Percentiles rank a stretch among this genome's conserved stretches.
Conservation (phyloP, 257 asterid species). For the Petrea volubilis region DNA sequence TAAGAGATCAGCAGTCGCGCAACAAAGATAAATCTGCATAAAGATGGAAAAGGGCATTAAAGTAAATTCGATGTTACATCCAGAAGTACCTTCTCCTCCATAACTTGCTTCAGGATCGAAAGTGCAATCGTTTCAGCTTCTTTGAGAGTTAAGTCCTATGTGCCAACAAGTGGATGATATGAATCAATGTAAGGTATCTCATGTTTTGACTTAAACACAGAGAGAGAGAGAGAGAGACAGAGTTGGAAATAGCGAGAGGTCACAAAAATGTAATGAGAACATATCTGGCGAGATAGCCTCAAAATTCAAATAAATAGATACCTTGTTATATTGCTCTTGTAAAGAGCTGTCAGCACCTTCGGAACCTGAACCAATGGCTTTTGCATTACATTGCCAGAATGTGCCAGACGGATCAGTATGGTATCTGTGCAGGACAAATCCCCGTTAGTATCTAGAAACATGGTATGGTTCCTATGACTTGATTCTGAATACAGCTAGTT, state of each 20-base stretch:
- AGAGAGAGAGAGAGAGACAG: too few relatives aligned
- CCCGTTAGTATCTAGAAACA: constrained; percentile 14
- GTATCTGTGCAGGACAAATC: constrained; percentile 47
- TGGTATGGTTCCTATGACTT: constrained; percentile 12
- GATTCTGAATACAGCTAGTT: constrained; percentile 1
- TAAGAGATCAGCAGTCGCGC: background rate
- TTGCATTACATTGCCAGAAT: constrained; percentile 96
- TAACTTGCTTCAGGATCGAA: constrained; percentile 78
- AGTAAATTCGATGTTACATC: background rate
- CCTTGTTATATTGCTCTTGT: constrained; percentile 95
- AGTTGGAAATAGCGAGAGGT: background rate
- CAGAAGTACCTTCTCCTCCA: constrained; percentile 73
- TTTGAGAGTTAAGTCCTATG: constrained; percentile 63
- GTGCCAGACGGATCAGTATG: constrained; percentile 94
- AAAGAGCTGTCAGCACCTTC: constrained; percentile 99
- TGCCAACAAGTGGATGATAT: background rate
- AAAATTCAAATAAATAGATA: constrained; percentile 17
- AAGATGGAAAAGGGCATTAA: background rate
- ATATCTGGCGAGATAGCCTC: background rate
- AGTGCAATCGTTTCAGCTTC: constrained; percentile 85
- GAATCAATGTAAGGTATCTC: background rate
- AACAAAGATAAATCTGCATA: background rate
- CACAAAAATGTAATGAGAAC: background rate
- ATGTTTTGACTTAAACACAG: too few relatives aligned
- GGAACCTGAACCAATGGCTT: constrained; percentile 96